These are phyloP conservation scores for Hypomyces perniciosus DNA, from an alignment of 2,329 filamentous ascomycete genomes.

Conservation along the genomic window DNA sequence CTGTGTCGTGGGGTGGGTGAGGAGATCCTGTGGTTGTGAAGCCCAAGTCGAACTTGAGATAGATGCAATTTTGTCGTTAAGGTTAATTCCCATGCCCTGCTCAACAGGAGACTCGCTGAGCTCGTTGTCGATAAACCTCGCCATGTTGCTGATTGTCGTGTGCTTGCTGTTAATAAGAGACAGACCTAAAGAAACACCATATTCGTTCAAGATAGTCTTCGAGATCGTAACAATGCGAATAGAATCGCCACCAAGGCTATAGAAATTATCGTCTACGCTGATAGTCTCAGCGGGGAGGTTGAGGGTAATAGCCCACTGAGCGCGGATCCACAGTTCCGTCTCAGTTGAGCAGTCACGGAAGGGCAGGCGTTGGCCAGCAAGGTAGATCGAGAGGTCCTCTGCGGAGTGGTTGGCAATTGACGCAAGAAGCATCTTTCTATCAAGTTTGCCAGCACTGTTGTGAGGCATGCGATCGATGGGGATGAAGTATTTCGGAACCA, in stretches of 20 bases:
- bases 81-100: background rate
- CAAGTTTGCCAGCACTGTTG: conserved; percentile 7
- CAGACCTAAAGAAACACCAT: conserved; percentile 13
- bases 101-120: background rate
- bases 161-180: conserved; percentile 17
- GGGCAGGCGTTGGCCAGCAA: background rate
- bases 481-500: conserved; percentile 8
- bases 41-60: background rate
- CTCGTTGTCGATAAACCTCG: conserved; percentile 12
- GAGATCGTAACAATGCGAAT: conserved; percentile 17
- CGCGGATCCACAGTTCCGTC: conserved; percentile 2
- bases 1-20: background rate
- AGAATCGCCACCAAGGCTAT: conserved; percentile 17
- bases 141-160: conserved; percentile 15
- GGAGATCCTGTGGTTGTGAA: background rate
- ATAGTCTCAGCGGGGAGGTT: conserved; percentile 10
- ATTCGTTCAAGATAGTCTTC: conserved; percentile 11
- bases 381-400: conserved; percentile 1
- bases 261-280: conserved; percentile 17
- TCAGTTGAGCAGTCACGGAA: conserved; percentile 9
- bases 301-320: conserved; percentile 6
- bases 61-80: conserved; percentile 4
- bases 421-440: conserved; percentile 2
- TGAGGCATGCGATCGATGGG: conserved; percentile 6
- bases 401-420: background rate